Percentiles rank a stretch among this genome's conserved stretches.
phyloP scores from a whole-genome alignment of 2,329 filamentous ascomycete species.

The Apiospora rasikravindrae region DNA sequence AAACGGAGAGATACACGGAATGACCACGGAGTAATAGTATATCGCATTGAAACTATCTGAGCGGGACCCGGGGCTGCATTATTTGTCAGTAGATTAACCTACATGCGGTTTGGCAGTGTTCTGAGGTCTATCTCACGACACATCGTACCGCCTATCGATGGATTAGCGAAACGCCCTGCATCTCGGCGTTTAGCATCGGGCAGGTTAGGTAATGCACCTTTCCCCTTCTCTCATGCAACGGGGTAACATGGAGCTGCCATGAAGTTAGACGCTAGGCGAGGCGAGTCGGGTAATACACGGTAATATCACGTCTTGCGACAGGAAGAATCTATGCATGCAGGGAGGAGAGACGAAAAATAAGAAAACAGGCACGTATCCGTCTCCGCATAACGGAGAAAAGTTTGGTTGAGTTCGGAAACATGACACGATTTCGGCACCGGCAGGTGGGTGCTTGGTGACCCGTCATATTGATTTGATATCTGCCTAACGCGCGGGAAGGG shows the following conservation, averaged over 20 bases:
- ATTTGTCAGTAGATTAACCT: not conserved
- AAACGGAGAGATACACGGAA: not conserved
- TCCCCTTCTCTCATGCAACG: not conserved
- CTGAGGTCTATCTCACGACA: constrained; percentile 2
- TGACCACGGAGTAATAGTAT: not conserved
- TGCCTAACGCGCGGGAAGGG: not conserved
- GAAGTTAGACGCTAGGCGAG: not conserved
- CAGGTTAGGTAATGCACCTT: not conserved
- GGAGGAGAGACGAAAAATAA: not conserved
- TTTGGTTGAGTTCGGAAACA: constrained; percentile 1
- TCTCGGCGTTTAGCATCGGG: not conserved
- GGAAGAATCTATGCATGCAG: not conserved
- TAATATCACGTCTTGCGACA: not conserved
- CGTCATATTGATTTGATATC: not conserved
- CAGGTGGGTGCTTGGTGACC: not conserved
- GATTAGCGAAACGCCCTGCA: not conserved
- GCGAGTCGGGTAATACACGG: not conserved
- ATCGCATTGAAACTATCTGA: not conserved
- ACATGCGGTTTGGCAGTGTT: not conserved
- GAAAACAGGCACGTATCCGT: not conserved
- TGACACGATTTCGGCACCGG: not conserved
- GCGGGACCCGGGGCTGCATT: not conserved
- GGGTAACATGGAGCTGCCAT: not conserved
- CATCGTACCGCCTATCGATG: not conserved
- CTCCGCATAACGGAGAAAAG: not conserved